Evolutionary conservation across 2,329 filamentous ascomycete species (phyloP).

Genomic region (Penicillium brasilianum): DNA sequence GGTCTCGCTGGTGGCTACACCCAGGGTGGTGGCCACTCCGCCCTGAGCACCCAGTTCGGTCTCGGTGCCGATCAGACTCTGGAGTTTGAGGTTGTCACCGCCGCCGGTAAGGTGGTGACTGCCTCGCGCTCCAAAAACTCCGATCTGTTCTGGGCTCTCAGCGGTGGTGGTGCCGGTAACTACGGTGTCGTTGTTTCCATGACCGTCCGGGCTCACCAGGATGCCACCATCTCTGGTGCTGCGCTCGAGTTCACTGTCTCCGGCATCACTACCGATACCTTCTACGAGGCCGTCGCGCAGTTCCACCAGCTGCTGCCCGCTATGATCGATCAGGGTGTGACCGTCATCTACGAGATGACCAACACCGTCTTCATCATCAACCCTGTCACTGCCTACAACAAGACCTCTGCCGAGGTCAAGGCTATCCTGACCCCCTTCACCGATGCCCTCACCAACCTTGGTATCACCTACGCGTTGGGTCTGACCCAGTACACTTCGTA

Average conservation of each 20-base stretch:
- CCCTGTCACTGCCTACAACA: slow-evolving; percentile 56
- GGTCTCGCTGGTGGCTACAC: slow-evolving; percentile 65
- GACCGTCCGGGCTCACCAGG: slow-evolving; percentile 58
- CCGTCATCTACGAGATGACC: slow-evolving; percentile 57
- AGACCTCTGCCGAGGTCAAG: slow-evolving; percentile 51
- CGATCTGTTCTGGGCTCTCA: slow-evolving; percentile 33
- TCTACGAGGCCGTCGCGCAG: slow-evolving; percentile 57
- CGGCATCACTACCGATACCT: slow-evolving; percentile 49
- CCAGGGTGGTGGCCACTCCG: slow-evolving; percentile 65
- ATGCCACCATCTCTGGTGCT: slow-evolving; percentile 51
- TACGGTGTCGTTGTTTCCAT: slow-evolving; percentile 63
- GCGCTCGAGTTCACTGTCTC: slow-evolving; percentile 48
- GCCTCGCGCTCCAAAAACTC: slow-evolving; percentile 23
- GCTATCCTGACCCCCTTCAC: slow-evolving; percentile 53
- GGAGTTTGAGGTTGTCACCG: slow-evolving; percentile 48
- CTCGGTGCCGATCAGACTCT: slow-evolving; percentile 62
- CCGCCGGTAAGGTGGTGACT: slow-evolving; percentile 30
- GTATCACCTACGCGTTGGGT: slow-evolving; percentile 39
- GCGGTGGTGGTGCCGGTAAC: slow-evolving; percentile 56
- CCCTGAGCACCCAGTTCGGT: slow-evolving; percentile 60
- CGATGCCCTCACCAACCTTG: slow-evolving; percentile 44
- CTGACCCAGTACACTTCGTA: slow-evolving; percentile 40
- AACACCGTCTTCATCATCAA: slow-evolving; percentile 55
- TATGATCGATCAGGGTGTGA: slow-evolving; percentile 58
- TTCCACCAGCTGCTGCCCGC: slow-evolving; percentile 56